These are phyloP conservation scores for Puya raimondii DNA, from an alignment of 176 grass and related monocot species.

Conservation along the genomic window DNA sequence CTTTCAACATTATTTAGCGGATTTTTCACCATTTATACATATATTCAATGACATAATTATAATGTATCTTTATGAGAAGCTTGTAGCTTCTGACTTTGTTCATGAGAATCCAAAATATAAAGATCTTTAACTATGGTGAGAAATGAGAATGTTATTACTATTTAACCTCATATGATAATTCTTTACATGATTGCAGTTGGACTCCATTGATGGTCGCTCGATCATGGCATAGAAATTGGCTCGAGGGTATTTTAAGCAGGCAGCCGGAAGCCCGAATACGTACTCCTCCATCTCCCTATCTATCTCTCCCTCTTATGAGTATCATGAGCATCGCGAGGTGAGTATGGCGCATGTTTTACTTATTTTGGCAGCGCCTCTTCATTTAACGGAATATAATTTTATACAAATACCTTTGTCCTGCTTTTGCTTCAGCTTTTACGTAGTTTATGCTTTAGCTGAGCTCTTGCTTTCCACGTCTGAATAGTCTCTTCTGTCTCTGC, in stretches of 20 bases:
- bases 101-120: too few species aligned
- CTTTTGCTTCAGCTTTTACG: not conserved
- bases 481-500: constrained; percentile 13
- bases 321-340: constrained; percentile 90
- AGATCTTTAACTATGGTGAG: not conserved
- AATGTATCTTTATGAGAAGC: too few species aligned
- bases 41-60: not conserved
- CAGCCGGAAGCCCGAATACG: constrained; percentile 26
- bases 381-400: not conserved
- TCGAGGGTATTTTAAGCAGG: constrained; percentile 64
- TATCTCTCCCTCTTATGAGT: constrained; percentile 90
- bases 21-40: constrained; percentile 3
- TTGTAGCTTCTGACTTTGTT: too few species aligned
- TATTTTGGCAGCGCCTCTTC: not conserved
- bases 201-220: constrained; percentile 80
- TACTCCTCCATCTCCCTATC: constrained; percentile 69
- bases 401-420: not conserved
- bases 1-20: constrained; percentile 12
- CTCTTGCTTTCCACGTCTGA: not conserved
- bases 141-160: not conserved
- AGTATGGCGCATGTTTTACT: constrained; percentile 2
- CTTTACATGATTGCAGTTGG: constrained; percentile 30
- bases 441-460: not conserved
- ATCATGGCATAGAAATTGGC: constrained; percentile 72
- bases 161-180: not conserved